Evolutionary conservation across 2,329 filamentous ascomycete species (phyloP), one percentile per base, ranked within the genome.

Genomic region (Talaromyces sp.): DNA sequence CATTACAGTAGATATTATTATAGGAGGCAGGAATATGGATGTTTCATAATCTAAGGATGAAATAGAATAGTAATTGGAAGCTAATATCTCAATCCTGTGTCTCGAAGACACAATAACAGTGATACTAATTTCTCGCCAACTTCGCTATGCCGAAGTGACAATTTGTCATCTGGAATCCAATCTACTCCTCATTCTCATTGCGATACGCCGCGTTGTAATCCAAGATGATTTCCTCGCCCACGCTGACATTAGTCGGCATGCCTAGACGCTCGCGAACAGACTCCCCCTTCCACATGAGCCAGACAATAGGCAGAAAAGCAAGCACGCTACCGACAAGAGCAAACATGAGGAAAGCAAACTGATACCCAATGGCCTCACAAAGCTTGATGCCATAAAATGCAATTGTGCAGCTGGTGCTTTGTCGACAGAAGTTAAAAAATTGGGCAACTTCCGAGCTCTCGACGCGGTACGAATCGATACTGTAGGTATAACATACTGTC

Each of bases 401-500:
- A 43, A 43, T 43, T 8, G 40, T 43, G 4, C 43, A 62, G 31
- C 59, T 62, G n/a, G 45, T 62, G n/a, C 29, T 62, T 53, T 62
- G 59, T 10, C 59, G 45, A 22, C 59, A 62, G n/a, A 62, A 62
- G 10, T 62, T 62, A 27, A 36, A 62, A 31, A 62, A 62, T 51
- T 62, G 59, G 5, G 59, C 40, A 25, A 62, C 59, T 17, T 62
- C 59, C n/a, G 59, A 62, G 40, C 59, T 34, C 19, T 62, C 59
- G 22, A 62, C 43, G 6, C 59, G 59, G 31, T 62, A 62, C 19
- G 53, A 62, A 31, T 58, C 49, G 38, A 65, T 65, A 17, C 64
- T 65, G 38, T 65, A 65, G 31, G 64, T 65, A 51, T 65, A 65
- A 40, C 64, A 63, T 15, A 65, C 64, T 72, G 69, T 62, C 19